Evolutionary conservation across 306 rosid genomes (phyloP).

Genomic region (Quercus parvula): DNA sequence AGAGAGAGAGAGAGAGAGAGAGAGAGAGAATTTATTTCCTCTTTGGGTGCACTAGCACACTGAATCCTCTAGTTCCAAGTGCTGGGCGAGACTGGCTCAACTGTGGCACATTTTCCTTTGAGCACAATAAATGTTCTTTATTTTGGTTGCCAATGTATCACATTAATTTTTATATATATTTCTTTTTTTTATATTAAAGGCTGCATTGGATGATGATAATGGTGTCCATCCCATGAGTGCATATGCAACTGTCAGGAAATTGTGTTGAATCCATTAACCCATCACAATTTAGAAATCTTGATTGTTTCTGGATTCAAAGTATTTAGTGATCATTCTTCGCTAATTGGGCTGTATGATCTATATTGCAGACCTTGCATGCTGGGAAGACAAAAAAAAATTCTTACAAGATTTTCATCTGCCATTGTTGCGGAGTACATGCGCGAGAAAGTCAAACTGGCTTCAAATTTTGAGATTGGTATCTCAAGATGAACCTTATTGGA

Average conservation of each 20-base stretch:
- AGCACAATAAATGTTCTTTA: not conserved
- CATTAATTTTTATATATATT: too few species aligned
- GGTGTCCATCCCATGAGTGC: too few species aligned
- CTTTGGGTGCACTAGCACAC: too few species aligned
- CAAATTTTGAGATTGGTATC: slow-evolving; percentile 65
- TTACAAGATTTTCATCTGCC: slow-evolving; percentile 44
- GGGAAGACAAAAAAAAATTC: slow-evolving; percentile 31
- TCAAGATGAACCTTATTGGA: slow-evolving; percentile 82
- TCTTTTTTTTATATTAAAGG: too few species aligned
- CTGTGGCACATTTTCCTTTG: too few species aligned
- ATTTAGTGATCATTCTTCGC: not conserved
- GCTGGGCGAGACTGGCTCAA: too few species aligned
- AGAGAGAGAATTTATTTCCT: too few species aligned
- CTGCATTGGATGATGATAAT: not conserved
- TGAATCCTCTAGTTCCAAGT: too few species aligned
- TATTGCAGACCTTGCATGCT: slow-evolving; percentile 56
- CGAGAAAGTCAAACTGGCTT: slow-evolving; percentile 45
- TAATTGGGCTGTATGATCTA: not conserved
- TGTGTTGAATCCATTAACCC: not conserved
- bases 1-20: too few species aligned
- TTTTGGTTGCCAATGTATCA: too few species aligned
- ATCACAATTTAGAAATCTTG: not conserved
- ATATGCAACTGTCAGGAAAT: not conserved
- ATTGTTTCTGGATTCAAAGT: not conserved
- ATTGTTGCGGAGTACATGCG: slow-evolving; percentile 48